Evolutionary conservation across 768 basidiomycete genomes (phyloP).

Genomic region (Russula virescens): DNA sequence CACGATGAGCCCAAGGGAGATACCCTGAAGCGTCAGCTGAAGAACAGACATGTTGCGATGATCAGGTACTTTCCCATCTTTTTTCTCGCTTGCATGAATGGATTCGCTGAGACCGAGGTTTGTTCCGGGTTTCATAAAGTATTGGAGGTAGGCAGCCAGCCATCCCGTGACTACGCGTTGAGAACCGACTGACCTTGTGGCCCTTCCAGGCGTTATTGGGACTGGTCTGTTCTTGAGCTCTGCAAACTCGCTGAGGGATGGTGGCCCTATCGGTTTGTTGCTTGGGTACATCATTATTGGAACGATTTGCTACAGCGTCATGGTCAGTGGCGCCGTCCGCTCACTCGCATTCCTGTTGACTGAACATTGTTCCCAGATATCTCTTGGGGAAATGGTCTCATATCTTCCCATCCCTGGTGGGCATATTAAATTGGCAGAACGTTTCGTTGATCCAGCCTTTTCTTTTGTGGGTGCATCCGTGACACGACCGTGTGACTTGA

Average conservation of each 20-base stretch:
- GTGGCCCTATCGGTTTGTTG: conserved; percentile 70
- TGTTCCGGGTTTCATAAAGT: conserved; percentile 14
- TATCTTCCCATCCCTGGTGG: conserved; percentile 76
- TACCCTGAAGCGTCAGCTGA: conserved; percentile 30
- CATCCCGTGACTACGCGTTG: neutral
- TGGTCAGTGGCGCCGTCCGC: conserved; percentile 39
- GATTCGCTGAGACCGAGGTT: conserved; percentile 6
- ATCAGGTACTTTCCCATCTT: conserved; percentile 46
- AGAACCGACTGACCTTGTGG: neutral
- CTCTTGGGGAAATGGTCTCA: conserved; percentile 70
- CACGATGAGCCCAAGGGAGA: neutral
- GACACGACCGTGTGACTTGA: neutral
- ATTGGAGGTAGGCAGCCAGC: conserved; percentile 33
- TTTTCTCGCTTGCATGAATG: neutral
- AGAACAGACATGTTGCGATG: conserved; percentile 76
- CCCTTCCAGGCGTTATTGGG: conserved; percentile 36
- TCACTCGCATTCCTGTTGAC: neutral
- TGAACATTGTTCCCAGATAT: conserved; percentile 39
- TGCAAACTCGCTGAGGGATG: conserved; percentile 41
- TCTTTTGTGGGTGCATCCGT: conserved; percentile 36
- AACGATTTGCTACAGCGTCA: conserved; percentile 62
- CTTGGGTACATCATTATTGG: conserved; percentile 67
- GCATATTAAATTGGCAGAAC: conserved; percentile 75
- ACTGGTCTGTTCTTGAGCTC: conserved; percentile 40
- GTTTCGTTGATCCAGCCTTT: conserved; percentile 73